Conservation (phyloP, 2,329 filamentous ascomycete species). For the Fusarium odoratissimum region DNA sequence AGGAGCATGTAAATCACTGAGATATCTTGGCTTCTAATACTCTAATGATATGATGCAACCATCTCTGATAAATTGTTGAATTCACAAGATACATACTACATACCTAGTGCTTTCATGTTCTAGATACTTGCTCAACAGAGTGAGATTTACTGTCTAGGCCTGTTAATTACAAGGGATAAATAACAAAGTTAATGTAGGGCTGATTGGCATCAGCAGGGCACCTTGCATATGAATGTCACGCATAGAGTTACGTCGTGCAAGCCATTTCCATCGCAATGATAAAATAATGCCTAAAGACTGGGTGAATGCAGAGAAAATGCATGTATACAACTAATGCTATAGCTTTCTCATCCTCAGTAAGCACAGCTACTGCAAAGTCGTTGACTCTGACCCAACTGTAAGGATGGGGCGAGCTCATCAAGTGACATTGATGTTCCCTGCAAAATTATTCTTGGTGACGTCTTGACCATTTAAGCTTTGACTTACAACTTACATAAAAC, state of each 20-base stretch:
- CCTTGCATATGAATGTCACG: conserved; percentile 1
- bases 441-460: conserved; percentile 16
- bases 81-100: background rate
- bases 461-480: conserved; percentile 1
- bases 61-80: background rate
- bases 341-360: background rate
- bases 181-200: background rate
- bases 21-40: background rate
- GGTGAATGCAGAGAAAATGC: background rate
- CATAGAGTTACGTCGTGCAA: background rate
- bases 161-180: background rate
- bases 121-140: background rate
- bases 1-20: background rate
- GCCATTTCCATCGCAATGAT: background rate
- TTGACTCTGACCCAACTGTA: background rate
- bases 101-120: background rate
- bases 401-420: conserved; percentile 14
- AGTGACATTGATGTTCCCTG: conserved; percentile 31
- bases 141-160: background rate
- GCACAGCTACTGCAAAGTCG: background rate
- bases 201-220: background rate
- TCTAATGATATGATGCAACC: background rate
- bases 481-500: conserved; percentile 35
- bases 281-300: background rate
- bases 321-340: background rate